A percentile compares a stretch with the other conserved stretches of the same genome.
phyloP scores from a whole-genome alignment of 169 alveolate species.

The Cryptosporidium tyzzeri region DNA sequence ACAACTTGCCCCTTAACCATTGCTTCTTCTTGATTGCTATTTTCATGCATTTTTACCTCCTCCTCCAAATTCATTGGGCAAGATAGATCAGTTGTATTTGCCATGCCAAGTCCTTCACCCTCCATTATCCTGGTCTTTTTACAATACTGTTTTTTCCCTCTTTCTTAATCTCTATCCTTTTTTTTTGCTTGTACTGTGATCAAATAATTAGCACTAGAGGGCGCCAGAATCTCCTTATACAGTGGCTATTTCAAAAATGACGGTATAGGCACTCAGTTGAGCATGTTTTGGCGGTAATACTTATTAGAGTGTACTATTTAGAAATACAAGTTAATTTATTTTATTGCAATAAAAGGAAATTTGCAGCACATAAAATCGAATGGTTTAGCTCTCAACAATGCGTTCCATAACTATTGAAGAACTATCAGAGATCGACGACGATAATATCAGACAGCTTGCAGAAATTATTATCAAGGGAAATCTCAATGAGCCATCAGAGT shows the following conservation, averaged over 20 bases:
- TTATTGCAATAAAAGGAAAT: not conserved
- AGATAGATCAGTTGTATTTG: not conserved
- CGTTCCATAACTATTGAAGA: not conserved
- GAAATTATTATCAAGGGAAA: constrained; percentile 5
- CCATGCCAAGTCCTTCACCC: constrained; percentile 7
- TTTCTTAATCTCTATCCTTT: constrained; percentile 4
- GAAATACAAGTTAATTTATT: not conserved
- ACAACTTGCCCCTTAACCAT: constrained; percentile 24
- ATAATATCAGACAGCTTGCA: constrained; percentile 59
- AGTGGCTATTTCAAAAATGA: constrained; percentile 57
- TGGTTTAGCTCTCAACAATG: not conserved
- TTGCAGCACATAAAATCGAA: not conserved
- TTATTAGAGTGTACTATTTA: not conserved
- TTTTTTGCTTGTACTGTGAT: constrained; percentile 68
- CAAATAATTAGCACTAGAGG: constrained; percentile 60
- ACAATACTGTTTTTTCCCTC: not conserved
- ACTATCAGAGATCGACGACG: constrained; percentile 30
- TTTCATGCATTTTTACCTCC: not conserved
- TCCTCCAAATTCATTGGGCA: constrained; percentile 29
- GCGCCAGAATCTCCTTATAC: constrained; percentile 54
- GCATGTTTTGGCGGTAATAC: constrained; percentile 18
- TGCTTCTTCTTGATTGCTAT: constrained; percentile 6
- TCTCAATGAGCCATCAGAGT: not conserved
- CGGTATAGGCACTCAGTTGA: constrained; percentile 46
- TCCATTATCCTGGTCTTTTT: constrained; percentile 34